Evolutionary conservation across 1,284 basidiomycete genomes (phyloP), one percentile per base, ranked within the genome.

Genomic region (Schizophyllum amplum): DNA sequence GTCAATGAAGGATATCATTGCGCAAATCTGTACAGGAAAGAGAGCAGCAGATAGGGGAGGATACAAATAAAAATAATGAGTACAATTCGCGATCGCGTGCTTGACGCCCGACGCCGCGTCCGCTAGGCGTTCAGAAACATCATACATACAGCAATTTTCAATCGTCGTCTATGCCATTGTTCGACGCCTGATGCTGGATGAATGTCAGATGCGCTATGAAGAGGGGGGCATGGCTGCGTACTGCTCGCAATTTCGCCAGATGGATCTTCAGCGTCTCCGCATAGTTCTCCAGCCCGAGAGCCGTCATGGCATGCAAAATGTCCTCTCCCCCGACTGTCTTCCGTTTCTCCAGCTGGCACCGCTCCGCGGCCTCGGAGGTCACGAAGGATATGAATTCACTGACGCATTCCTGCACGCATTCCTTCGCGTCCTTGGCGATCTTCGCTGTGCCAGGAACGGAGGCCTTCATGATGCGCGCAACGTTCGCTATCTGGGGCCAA

Each of bases 361-460:
- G 90, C 72, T 95, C 92, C 21, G 87, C 87, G 2, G 92, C 92
- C 69, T 95, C 92, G 42, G 85, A 87, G 25, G 92, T 94, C 70
- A 98, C 92, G 76, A 97, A 98, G 65, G 85, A 87, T 70, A 98
- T 97, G 73, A 96, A 94, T 75, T 98, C 95, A 47, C 90, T 94
- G 53, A 96, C 92, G 72, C 93, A 96, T 72, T 96, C 93, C 71
- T 97, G 94, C 51, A 97, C 92, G 71, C 90, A 94, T 72, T 97
- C 94, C 70, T 98, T 98, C 23, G 94, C 92, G 72, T 97, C 94
- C 70, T 96, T 96, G 2, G 93, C 92, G 64, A 98, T 95, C 74
- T 98, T 98, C 21, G 94, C 92, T n/a, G 90, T 91, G 1, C 85
- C 77, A 0, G 94, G 94, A 1, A 98, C 84, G 1, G 90, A 80